Base-by-base conservation (phyloP, 495 filamentous ascomycete genomes). In the Schizothecium vesticola region DNA sequence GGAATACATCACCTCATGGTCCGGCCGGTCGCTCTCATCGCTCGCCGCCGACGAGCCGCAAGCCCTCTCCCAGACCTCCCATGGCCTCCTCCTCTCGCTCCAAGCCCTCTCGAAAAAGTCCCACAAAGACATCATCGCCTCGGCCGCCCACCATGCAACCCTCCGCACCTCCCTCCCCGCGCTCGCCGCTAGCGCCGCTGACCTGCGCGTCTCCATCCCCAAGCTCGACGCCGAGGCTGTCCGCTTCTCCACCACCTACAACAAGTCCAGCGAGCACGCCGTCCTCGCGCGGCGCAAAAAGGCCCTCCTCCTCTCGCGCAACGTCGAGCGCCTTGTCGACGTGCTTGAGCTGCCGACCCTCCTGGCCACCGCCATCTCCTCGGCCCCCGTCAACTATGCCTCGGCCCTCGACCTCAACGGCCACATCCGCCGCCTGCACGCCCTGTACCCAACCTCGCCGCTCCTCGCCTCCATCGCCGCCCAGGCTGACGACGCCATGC, bases 71-170 rank as follows among this genome's bases (percentile, higher is more conserved):
- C 92, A 97, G 71, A 85, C 91, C 59, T 89, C 89, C 8, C 92
- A 97, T 69, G 91, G 90, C 0, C 87, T 90, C n/a, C 85, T 92
- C 12, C 86, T 95, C 33, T 96, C 93, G 12, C 85, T 98, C 1
- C 95, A 99, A 74, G 86, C 89, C 0, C 86, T 98, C 62, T 94
- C 93, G 29, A 93, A 95, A 69, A 91, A 92, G 69, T 97, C 95
- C n/a, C 90, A 98, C 75, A 90, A 91, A 72, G 82, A 91, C 55
- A 88, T 98, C 68, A 92, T 98, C 71, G 83, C 86, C 43, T 95
- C 94, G 16, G 86, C 93, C 23, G 84, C 87, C 69, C 88, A 91
- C 72, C 87, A 98, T 66, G 86, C 90, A 0, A 88, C 88, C 8
- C 85, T 99, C 5, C 82, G 84, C 36, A 80, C 81, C 9, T 84